These are phyloP conservation scores for Fusarium floridanum DNA, from an alignment of 2,329 filamentous ascomycete genomes.

Conservation along the genomic window DNA sequence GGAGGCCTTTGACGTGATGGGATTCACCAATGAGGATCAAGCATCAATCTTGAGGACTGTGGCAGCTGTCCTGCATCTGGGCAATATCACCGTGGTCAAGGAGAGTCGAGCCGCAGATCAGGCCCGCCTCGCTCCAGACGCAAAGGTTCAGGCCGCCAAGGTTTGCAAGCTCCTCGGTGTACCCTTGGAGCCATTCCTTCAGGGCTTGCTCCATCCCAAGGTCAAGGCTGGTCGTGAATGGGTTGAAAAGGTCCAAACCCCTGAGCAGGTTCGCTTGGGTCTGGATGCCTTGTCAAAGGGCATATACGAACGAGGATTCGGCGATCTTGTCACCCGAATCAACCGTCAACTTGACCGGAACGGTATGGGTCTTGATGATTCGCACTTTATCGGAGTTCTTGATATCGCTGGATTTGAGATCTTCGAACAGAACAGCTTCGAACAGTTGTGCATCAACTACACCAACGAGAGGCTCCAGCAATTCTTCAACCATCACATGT, in stretches of 20 bases:
- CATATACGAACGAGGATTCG: slow-evolving; percentile 97
- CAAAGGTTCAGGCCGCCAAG: slow-evolving; percentile 79
- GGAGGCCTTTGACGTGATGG: slow-evolving; percentile 95
- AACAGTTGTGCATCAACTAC: slow-evolving; percentile 99
- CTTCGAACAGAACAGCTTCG: slow-evolving; percentile 98
- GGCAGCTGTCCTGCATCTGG: slow-evolving; percentile 91
- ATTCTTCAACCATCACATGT: slow-evolving; percentile 99
- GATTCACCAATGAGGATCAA: slow-evolving; percentile 89
- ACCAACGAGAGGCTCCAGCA: slow-evolving; percentile 99
- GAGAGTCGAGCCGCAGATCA: slow-evolving; percentile 94
- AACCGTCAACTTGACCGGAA: slow-evolving; percentile 92
- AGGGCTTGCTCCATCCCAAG: slow-evolving; percentile 88
- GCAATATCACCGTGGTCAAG: slow-evolving; percentile 90
- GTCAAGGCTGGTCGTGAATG: slow-evolving; percentile 97
- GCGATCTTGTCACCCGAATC: slow-evolving; percentile 90
- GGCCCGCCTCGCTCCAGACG: slow-evolving; percentile 82
- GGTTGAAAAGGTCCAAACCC: slow-evolving; percentile 98
- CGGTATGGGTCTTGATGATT: slow-evolving; percentile 86
- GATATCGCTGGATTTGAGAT: slow-evolving; percentile 99
- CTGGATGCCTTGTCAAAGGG: slow-evolving; percentile 95
- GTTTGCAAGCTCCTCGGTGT: slow-evolving; percentile 90
- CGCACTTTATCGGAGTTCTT: slow-evolving; percentile 95
- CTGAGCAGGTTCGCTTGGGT: slow-evolving; percentile 91
- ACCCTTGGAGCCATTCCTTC: slow-evolving; percentile 84
- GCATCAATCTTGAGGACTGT: slow-evolving; percentile 85